Evolutionary conservation across 2,329 filamentous ascomycete genomes (phyloP).

Genomic region (Penicillium olsonii): DNA sequence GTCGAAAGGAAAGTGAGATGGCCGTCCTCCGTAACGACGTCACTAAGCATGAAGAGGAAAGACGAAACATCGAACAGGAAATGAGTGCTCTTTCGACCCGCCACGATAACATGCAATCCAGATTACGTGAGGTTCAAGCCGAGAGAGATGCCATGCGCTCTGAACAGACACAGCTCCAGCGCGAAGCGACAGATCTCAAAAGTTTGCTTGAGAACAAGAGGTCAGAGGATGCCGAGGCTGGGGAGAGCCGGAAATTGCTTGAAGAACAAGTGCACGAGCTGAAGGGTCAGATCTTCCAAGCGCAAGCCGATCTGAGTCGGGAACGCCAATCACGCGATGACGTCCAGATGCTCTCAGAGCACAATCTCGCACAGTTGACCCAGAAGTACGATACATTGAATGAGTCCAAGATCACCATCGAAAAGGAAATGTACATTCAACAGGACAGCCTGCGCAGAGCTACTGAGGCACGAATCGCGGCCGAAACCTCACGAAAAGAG

Average conservation of each 20-base stretch:
- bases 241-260: slow-evolving; percentile 76
- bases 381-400: slow-evolving; percentile 85
- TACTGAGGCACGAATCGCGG: slow-evolving; percentile 74
- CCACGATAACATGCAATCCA: slow-evolving; percentile 74
- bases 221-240: slow-evolving; percentile 83
- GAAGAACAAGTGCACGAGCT: slow-evolving; percentile 85
- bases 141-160: slow-evolving; percentile 84
- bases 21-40: slow-evolving; percentile 81
- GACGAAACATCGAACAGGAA: slow-evolving; percentile 75
- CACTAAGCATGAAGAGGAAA: slow-evolving; percentile 79
- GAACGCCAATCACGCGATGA: slow-evolving; percentile 94
- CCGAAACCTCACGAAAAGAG: slow-evolving; percentile 86
- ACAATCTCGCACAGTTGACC: slow-evolving; percentile 79
- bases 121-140: slow-evolving; percentile 81
- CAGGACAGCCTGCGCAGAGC: slow-evolving; percentile 87
- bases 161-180: slow-evolving; percentile 79
- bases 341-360: slow-evolving; percentile 84
- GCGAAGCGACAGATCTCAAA: slow-evolving; percentile 87
- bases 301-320: slow-evolving; percentile 84
- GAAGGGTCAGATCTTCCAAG: slow-evolving; percentile 79
- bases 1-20: slow-evolving; percentile 91
- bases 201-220: slow-evolving; percentile 82
- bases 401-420: slow-evolving; percentile 93
- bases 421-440: slow-evolving; percentile 95
- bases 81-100: slow-evolving; percentile 70